Evolutionary conservation across 2,329 filamentous ascomycete species (phyloP).

Genomic region (Aspergillus tamarii): DNA sequence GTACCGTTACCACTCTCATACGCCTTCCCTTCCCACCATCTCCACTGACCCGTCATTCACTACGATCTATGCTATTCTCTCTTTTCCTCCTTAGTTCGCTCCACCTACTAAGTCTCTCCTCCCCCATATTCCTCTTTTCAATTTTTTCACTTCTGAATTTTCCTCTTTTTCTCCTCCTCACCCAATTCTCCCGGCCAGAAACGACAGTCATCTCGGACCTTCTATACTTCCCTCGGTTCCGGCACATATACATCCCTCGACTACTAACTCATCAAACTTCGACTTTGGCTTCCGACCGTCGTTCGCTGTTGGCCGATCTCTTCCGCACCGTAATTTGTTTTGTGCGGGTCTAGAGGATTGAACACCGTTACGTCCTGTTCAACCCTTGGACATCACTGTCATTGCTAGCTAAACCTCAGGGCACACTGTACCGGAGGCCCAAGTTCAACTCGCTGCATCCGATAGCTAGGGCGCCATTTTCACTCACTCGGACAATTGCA

Average conservation of each 20-base stretch:
- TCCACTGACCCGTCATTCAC: conserved; percentile 28
- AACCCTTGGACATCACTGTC: background rate
- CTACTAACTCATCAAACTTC: conserved; percentile 4
- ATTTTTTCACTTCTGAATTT: conserved; percentile 24
- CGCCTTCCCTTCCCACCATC: conserved; percentile 19
- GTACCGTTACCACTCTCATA: conserved; percentile 28
- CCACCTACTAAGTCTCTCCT: conserved; percentile 27
- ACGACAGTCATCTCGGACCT: conserved; percentile 20
- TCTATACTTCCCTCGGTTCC: conserved; percentile 24
- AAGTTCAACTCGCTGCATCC: conserved; percentile 17
- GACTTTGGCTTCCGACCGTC: conserved; percentile 20
- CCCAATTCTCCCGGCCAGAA: conserved; percentile 30
- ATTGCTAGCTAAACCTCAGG: background rate
- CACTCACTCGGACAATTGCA: conserved; percentile 25
- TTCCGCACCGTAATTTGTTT: conserved; percentile 10
- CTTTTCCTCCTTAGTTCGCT: conserved; percentile 27
- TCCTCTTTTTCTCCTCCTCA: conserved; percentile 22
- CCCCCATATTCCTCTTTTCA: conserved; percentile 27
- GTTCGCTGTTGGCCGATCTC: conserved; percentile 22
- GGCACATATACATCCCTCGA: conserved; percentile 14
- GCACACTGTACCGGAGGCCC: background rate
- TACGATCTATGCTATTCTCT: conserved; percentile 21
- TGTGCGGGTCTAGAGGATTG: conserved; percentile 8
- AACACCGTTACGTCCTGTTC: conserved; percentile 4
- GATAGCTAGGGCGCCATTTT: conserved; percentile 24